phyloP scores from a whole-genome alignment of 768 basidiomycete species.

The Trametes gibbosa region DNA sequence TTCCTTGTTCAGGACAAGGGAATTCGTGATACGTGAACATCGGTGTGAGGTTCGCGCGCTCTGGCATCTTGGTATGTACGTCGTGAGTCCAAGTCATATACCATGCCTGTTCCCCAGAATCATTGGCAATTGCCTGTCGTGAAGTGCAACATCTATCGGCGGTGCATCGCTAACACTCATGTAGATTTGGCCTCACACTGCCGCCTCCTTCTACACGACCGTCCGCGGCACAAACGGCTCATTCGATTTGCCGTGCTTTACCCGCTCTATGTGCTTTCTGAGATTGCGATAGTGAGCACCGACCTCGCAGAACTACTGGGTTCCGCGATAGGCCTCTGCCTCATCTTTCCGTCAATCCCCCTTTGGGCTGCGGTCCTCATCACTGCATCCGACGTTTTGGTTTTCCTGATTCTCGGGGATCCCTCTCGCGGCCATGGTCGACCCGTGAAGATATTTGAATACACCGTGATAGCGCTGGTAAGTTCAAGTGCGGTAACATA shows the following conservation, averaged over 20 bases:
- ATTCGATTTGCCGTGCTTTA: constrained; percentile 39
- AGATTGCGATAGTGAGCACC: constrained; percentile 52
- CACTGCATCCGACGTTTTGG: constrained; percentile 46
- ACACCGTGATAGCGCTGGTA: constrained; percentile 60
- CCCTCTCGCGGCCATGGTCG: constrained; percentile 50
- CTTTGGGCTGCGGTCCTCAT: constrained; percentile 48
- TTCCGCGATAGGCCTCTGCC: constrained; percentile 53
- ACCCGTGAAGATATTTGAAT: constrained; percentile 68
- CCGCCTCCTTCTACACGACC: constrained; percentile 42
- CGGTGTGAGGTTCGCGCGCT: too few species aligned
- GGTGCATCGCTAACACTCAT: background rate
- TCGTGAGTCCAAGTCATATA: too few species aligned
- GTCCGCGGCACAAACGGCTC: constrained; percentile 36
- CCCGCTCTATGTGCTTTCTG: constrained; percentile 42
- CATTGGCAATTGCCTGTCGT: too few species aligned
- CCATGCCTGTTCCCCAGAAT: too few species aligned
- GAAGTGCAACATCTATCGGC: background rate
- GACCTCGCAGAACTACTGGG: constrained; percentile 61
- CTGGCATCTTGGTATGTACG: too few species aligned
- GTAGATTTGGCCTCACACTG: constrained; percentile 47
- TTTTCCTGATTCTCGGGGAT: constrained; percentile 66
- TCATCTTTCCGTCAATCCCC: constrained; percentile 50
- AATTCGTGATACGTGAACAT: too few species aligned
- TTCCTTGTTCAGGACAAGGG: too few species aligned
- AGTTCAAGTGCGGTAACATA: constrained; percentile 16